A percentile compares a stretch with the other conserved stretches of the same genome.
These are phyloP conservation scores for Mycena vitilis DNA, from an alignment of 768 basidiomycete genomes.

Conservation along the genomic window DNA sequence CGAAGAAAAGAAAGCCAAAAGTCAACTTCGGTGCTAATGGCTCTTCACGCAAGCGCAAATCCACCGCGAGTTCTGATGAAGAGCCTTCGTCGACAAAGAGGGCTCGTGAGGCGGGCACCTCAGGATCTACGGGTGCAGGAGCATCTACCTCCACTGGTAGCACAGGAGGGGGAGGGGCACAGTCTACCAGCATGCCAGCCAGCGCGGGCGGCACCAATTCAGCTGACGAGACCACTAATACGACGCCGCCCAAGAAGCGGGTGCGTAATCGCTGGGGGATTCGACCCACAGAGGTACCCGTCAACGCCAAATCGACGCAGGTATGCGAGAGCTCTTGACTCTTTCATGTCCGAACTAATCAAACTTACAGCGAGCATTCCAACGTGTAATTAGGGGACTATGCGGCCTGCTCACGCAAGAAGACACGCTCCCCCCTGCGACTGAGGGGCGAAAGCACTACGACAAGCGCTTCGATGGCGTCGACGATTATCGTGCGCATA, in stretches of 20 bases:
- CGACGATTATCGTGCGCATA: neutral
- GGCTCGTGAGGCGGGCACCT: neutral
- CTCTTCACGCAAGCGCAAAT: conserved; percentile 1
- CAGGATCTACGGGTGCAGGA: neutral
- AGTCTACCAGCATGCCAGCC: no score
- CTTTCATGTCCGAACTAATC: neutral
- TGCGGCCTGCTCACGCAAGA: conserved; percentile 8
- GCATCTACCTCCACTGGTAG: neutral
- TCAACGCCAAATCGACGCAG: conserved; percentile 16
- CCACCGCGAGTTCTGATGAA: neutral
- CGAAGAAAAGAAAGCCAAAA: conserved; percentile 3
- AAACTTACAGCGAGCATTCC: conserved; percentile 18
- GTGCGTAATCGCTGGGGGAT: conserved; percentile 14
- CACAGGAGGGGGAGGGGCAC: no score
- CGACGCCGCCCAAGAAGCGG: conserved; percentile 1
- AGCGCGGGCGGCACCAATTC: no score
- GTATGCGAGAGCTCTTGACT: neutral
- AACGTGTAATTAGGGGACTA: conserved; percentile 9
- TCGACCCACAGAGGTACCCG: conserved; percentile 10
- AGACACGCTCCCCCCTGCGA: conserved; percentile 9
- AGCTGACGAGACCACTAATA: no score
- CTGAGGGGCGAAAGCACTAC: conserved; percentile 6
- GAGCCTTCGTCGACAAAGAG: neutral
- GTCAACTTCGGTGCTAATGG: conserved; percentile 12
- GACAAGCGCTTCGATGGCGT: conserved; percentile 16